Conservation (phyloP, 2,329 filamentous ascomycete species). For the Plectosphaerella cucumerina region DNA sequence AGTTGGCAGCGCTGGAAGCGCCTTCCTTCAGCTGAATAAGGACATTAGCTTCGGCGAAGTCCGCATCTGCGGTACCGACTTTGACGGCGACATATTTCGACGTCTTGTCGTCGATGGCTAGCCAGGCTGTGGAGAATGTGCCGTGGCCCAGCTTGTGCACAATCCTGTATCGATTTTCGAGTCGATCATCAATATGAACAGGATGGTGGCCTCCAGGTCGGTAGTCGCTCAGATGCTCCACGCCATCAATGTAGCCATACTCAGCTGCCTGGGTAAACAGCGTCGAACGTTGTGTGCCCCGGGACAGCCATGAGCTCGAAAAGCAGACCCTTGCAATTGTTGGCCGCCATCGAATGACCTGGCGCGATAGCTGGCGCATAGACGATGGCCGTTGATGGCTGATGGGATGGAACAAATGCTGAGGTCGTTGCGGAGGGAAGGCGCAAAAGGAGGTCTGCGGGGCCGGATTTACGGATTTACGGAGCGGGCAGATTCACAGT, state of each 20-base stretch:
- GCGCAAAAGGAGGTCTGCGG: too few species aligned
- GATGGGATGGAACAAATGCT: too few species aligned
- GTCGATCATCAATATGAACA: conserved; percentile 27
- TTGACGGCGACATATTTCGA: conserved; percentile 27
- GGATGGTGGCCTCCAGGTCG: conserved; percentile 31
- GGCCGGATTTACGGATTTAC: too few species aligned
- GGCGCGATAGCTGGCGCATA: too few species aligned
- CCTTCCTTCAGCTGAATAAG: conserved; percentile 12
- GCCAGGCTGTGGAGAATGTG: conserved; percentile 26
- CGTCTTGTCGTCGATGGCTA: conserved; percentile 19
- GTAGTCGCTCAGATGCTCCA: conserved; percentile 21
- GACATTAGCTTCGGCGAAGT: conserved; percentile 14
- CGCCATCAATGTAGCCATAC: conserved; percentile 15
- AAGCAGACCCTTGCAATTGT: too few species aligned
- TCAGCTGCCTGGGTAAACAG: too few species aligned
- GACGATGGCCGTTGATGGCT: too few species aligned
- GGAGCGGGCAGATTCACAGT: too few species aligned
- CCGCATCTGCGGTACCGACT: conserved; percentile 21
- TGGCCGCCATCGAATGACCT: too few species aligned
- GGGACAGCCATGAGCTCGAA: too few species aligned
- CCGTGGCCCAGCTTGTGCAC: conserved; percentile 25
- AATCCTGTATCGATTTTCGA: conserved; percentile 21
- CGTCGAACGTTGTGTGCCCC: too few species aligned
- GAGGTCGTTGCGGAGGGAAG: too few species aligned
- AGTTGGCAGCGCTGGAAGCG: not conserved